phyloP scores from a whole-genome alignment of 2,329 filamentous ascomycete species.

The Hypoxylon sp. region DNA sequence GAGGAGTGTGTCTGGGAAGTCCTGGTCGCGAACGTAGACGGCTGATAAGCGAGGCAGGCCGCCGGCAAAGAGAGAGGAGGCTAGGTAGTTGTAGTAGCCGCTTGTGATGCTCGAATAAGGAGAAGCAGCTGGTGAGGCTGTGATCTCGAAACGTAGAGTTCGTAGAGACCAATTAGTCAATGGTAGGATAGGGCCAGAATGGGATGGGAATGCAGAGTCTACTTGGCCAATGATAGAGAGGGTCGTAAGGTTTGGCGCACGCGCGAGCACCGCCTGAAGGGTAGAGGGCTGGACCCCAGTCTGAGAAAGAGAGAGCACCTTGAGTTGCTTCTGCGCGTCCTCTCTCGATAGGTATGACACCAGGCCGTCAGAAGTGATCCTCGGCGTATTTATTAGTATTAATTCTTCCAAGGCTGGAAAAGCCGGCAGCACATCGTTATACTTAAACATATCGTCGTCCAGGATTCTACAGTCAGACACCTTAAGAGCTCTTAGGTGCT shows the following conservation, averaged over 20 bases:
- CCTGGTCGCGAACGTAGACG: constrained; percentile 87
- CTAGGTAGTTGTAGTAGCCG: constrained; percentile 87
- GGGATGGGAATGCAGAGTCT: constrained; percentile 63
- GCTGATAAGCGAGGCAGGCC: constrained; percentile 79
- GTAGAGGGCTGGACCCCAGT: constrained; percentile 76
- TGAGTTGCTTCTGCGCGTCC: constrained; percentile 71
- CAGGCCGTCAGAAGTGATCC: constrained; percentile 79
- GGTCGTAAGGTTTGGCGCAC: constrained; percentile 69
- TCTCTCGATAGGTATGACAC: constrained; percentile 74
- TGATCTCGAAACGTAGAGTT: constrained; percentile 87
- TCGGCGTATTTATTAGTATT: constrained; percentile 77
- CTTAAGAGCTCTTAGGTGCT: constrained; percentile 78
- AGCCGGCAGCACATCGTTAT: constrained; percentile 73
- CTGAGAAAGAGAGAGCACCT: constrained; percentile 76
- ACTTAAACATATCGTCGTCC: constrained; percentile 81
- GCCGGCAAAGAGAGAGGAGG: constrained; percentile 82
- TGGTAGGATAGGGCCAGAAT: constrained; percentile 66
- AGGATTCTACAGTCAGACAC: constrained; percentile 77
- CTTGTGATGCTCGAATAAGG: constrained; percentile 68
- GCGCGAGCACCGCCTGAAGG: constrained; percentile 71
- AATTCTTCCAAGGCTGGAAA: constrained; percentile 83
- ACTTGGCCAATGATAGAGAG: constrained; percentile 68
- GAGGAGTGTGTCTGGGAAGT: constrained; percentile 84
- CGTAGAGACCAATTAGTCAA: constrained; percentile 77
- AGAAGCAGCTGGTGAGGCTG: constrained; percentile 67